Evolutionary conservation across 2,329 filamentous ascomycete species (phyloP).

Genomic region (Escovopsis weberi): DNA sequence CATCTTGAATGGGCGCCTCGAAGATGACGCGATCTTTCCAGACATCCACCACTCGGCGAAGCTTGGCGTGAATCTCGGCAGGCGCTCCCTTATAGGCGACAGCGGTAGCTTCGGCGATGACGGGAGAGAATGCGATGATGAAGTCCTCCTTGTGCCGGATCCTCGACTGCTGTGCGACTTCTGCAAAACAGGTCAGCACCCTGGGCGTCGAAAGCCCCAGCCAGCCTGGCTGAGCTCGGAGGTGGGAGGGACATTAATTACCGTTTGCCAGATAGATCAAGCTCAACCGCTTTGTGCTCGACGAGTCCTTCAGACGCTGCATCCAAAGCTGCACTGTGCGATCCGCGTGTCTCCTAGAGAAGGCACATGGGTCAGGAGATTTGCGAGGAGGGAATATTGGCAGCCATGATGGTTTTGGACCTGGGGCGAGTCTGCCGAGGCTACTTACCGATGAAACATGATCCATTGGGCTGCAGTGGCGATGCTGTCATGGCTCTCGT

Average conservation of each 20-base stretch:
- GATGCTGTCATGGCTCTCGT: conserved; percentile 96
- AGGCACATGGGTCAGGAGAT: not conserved
- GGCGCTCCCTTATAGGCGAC: conserved; percentile 84
- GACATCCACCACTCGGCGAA: conserved; percentile 82
- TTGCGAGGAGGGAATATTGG: conserved; percentile 1
- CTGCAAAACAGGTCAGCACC: conserved; percentile 27
- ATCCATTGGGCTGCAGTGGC: conserved; percentile 97
- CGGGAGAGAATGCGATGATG: conserved; percentile 74
- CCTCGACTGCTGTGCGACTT: conserved; percentile 93
- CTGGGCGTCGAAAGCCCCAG: not conserved
- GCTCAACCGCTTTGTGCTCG: conserved; percentile 73
- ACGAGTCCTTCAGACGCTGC: conserved; percentile 74
- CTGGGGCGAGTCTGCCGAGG: not conserved
- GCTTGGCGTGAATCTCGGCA: conserved; percentile 72
- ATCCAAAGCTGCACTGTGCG: conserved; percentile 87
- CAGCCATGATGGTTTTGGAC: not conserved
- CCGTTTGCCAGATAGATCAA: conserved; percentile 92
- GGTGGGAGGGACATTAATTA: conserved; percentile 24
- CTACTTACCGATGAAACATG: conserved; percentile 81
- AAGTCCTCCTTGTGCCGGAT: conserved; percentile 88
- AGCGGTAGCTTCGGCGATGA: conserved; percentile 81
- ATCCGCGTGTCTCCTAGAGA: conserved; percentile 69
- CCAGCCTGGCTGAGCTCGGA: not conserved
- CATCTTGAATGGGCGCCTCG: conserved; percentile 61
- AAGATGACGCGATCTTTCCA: conserved; percentile 85